Percentiles rank a stretch among this genome's conserved stretches.
Evolutionary conservation across 1,284 basidiomycete genomes (phyloP).

Genomic region (Boletus austroedulis): DNA sequence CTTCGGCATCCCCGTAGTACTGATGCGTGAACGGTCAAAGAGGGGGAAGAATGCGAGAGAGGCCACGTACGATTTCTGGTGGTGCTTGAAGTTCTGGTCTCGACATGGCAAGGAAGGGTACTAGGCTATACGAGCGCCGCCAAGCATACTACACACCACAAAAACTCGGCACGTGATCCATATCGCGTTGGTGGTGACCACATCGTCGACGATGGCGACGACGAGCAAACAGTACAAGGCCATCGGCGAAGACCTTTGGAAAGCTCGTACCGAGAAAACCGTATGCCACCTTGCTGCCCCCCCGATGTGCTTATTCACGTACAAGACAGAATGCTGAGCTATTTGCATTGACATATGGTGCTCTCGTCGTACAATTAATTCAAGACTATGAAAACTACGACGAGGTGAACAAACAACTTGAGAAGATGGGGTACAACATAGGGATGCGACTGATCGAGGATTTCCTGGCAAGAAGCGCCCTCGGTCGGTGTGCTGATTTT

Average conservation of each 20-base stretch:
- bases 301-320: constrained; percentile 15
- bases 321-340: constrained; percentile 85
- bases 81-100: constrained; percentile 94
- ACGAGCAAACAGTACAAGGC: constrained; percentile 78
- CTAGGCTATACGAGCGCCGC: not conserved
- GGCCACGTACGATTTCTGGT: constrained; percentile 81
- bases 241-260: constrained; percentile 90
- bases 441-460: constrained; percentile 97
- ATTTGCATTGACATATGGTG: constrained; percentile 96
- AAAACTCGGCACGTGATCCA: constrained; percentile 26
- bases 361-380: constrained; percentile 96
- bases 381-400: constrained; percentile 99
- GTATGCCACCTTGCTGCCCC: constrained; percentile 46
- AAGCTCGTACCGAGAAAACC: constrained; percentile 85
- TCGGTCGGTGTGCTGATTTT: constrained; percentile 88
- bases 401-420: constrained; percentile 83
- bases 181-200: constrained; percentile 12
- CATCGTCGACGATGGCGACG: constrained; percentile 51
- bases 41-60: constrained; percentile 3
- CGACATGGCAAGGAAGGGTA: constrained; percentile 65
- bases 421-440: constrained; percentile 98
- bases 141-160: not conserved
- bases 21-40: constrained; percentile 37
- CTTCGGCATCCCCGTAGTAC: constrained; percentile 97
- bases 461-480: constrained; percentile 86